A percentile compares a stretch with the other conserved stretches of the same genome.
Evolutionary conservation across 1,284 basidiomycete genomes (phyloP).

Genomic region (Ustilago hordei): DNA sequence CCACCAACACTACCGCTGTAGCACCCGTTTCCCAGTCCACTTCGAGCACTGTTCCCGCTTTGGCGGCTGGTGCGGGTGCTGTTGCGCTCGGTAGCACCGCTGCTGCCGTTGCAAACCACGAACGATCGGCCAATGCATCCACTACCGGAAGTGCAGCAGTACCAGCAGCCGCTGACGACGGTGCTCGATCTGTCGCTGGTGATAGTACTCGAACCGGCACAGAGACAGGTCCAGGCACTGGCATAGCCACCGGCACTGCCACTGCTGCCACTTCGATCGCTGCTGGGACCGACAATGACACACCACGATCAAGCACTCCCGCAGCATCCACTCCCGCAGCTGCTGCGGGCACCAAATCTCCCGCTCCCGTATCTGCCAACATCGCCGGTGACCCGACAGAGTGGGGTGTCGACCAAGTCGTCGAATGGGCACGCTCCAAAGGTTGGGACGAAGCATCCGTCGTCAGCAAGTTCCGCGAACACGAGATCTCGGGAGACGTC

Average conservation of each 20-base stretch:
- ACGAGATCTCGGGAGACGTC: conserved; percentile 98
- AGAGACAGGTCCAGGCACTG: conserved; percentile 23
- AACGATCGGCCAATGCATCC: conserved; percentile 24
- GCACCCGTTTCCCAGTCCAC: conserved; percentile 5
- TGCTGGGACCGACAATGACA: conserved; percentile 64
- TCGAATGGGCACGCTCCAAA: conserved; percentile 86
- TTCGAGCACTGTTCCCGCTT: conserved; percentile 8
- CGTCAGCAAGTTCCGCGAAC: conserved; percentile 81
- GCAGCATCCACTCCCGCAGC: conserved; percentile 7
- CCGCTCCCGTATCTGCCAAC: conserved; percentile 5
- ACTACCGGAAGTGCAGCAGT: conserved; percentile 5
- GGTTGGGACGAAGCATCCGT: conserved; percentile 85
- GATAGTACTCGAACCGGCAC: conserved; percentile 34
- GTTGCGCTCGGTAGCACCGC: conserved; percentile 26
- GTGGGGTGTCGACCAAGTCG: conserved; percentile 90
- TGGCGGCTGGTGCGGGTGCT: conserved; percentile 29
- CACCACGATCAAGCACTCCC: conserved; percentile 5
- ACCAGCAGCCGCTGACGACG: conserved; percentile 26
- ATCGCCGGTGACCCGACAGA: conserved; percentile 74
- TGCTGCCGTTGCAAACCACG: conserved; percentile 32
- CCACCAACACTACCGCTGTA: neutral
- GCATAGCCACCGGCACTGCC: conserved; percentile 28
- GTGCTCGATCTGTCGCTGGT: conserved; percentile 36
- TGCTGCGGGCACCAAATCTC: conserved; percentile 20
- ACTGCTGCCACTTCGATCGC: conserved; percentile 56